Evolutionary conservation across 805 yeast species (phyloP).

Genomic region (Candida methanosorbosa): DNA sequence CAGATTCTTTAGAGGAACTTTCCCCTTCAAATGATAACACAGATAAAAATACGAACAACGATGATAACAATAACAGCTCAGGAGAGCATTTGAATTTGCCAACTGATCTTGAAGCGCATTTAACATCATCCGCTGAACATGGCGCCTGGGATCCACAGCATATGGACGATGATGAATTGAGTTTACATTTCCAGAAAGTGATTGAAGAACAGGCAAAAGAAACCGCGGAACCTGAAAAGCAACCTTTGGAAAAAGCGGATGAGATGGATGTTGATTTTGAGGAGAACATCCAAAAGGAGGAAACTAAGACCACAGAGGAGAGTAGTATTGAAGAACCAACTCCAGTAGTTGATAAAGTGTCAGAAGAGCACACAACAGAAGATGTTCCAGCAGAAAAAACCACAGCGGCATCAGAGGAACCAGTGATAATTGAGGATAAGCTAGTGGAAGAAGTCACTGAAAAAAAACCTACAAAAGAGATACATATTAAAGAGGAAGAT

Average conservation of each 20-base stretch:
- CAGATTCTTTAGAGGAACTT: no score
- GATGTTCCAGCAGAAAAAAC: no score
- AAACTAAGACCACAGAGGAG: background rate
- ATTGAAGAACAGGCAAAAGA: constrained; percentile 8
- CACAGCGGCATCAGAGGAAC: no score
- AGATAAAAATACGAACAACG: background rate
- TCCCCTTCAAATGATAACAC: no score
- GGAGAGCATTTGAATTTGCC: background rate
- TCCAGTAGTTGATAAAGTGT: no score
- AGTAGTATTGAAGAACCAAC: no score
- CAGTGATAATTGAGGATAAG: no score
- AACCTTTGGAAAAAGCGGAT: constrained; percentile 1
- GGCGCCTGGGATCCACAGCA: background rate
- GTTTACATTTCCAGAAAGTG: constrained; percentile 18
- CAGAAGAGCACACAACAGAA: no score
- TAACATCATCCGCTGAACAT: background rate
- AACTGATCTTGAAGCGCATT: background rate
- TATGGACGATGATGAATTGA: constrained; percentile 19
- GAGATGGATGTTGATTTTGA: no score
- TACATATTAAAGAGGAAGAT: no score
- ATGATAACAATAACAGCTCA: background rate
- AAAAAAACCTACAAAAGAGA: no score
- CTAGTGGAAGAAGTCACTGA: no score
- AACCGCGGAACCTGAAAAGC: background rate
- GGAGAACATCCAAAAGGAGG: background rate